phyloP scores from a whole-genome alignment of 148 eudicot genomes.

The Nepenthes mirabilis region DNA sequence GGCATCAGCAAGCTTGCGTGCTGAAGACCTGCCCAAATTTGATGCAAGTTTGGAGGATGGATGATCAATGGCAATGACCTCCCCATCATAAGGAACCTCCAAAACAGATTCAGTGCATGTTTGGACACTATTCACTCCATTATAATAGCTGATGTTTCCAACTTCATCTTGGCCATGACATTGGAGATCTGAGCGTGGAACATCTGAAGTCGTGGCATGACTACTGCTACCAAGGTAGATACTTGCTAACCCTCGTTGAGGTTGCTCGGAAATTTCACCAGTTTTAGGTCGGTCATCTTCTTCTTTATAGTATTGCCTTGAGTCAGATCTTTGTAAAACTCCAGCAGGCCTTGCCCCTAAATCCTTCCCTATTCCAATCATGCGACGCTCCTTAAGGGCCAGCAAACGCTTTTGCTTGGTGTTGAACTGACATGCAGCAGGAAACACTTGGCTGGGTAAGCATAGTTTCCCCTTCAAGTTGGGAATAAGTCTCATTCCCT shows the following conservation, averaged over 20 bases:
- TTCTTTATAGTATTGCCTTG: constrained; percentile 6
- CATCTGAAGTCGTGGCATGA: not conserved
- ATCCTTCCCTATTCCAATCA: constrained; percentile 10
- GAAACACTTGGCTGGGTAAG: constrained; percentile 10
- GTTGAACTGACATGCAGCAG: constrained; percentile 12
- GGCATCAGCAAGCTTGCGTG: too few relatives aligned
- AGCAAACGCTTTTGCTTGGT: constrained; percentile 5
- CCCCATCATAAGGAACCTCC: not conserved
- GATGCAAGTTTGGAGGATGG: not conserved
- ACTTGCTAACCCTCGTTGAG: not conserved
- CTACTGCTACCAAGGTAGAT: not conserved
- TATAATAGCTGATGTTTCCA: not conserved
- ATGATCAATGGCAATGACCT: not conserved
- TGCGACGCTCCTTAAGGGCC: constrained; percentile 10
- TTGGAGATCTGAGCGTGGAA: not conserved
- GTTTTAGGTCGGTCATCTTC: constrained; percentile 3
- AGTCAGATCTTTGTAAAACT: constrained; percentile 5
- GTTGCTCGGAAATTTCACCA: constrained; percentile 3
- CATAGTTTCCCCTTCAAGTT: constrained; percentile 14
- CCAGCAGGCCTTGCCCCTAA: constrained; percentile 9
- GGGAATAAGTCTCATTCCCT: constrained; percentile 13
- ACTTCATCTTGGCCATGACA: not conserved
- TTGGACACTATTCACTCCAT: not conserved
- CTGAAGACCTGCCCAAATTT: not conserved
- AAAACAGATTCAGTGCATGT: not conserved